Conservation (phyloP, 2,329 filamentous ascomycete genomes). For the Hysterium pulicare region DNA sequence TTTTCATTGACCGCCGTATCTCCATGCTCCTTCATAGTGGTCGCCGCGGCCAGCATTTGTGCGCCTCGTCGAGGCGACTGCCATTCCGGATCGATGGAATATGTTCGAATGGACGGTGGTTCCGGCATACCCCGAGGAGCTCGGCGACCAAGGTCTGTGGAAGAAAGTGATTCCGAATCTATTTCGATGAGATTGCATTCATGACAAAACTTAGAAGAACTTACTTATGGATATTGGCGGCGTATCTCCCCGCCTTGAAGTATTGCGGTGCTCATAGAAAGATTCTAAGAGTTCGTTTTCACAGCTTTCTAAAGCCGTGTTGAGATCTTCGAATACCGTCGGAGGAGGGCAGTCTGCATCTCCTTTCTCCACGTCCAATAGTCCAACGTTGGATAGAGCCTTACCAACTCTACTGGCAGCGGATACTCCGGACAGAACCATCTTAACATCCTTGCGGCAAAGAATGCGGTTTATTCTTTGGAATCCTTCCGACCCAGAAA, state of each 20-base stretch:
- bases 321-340: slow-evolving; percentile 79
- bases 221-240: slow-evolving; percentile 32
- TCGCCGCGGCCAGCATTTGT: slow-evolving; percentile 73
- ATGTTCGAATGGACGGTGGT: slow-evolving; percentile 20
- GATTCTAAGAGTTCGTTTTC: slow-evolving; percentile 87
- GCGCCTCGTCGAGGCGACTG: slow-evolving; percentile 79
- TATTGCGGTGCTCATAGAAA: slow-evolving; percentile 44
- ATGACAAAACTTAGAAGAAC: neutral
- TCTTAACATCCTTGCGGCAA: slow-evolving; percentile 69
- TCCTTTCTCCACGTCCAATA: slow-evolving; percentile 69
- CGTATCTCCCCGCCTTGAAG: slow-evolving; percentile 43
- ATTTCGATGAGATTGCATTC: slow-evolving; percentile 9
- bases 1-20: slow-evolving; percentile 10
- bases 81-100: slow-evolving; percentile 50
- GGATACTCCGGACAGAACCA: slow-evolving; percentile 80
- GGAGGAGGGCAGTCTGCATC: slow-evolving; percentile 53
- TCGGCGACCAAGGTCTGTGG: neutral
- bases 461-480: slow-evolving; percentile 86
- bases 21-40: slow-evolving; percentile 67
- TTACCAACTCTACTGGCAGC: slow-evolving; percentile 71
- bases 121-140: no score
- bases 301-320: slow-evolving; percentile 88
- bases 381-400: slow-evolving; percentile 77
- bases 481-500: slow-evolving; percentile 93
- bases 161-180: neutral